Evolutionary conservation across 805 yeast species (phyloP).

Genomic region (Starmerella apis): DNA sequence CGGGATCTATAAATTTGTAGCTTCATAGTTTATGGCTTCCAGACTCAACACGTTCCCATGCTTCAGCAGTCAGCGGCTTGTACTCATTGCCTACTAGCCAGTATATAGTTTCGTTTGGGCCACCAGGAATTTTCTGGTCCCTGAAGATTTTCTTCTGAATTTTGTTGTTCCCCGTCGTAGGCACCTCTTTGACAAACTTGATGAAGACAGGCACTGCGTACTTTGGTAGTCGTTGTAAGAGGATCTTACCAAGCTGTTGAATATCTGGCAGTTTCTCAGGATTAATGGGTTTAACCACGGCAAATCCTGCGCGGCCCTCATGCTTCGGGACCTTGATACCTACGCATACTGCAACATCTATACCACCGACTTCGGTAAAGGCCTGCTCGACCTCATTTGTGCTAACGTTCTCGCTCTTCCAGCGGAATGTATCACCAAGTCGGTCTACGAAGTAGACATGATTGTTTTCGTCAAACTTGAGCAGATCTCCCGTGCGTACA

Average conservation of each 20-base stretch:
- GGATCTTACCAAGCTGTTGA: constrained; percentile 33
- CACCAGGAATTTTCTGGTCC: constrained; percentile 31
- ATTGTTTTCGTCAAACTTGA: constrained; percentile 57
- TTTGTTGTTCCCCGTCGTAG: constrained; percentile 71
- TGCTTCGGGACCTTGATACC: constrained; percentile 81
- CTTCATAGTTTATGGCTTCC: constrained; percentile 29
- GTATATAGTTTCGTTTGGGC: constrained; percentile 45
- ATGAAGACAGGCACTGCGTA: constrained; percentile 80
- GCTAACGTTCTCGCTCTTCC: constrained; percentile 93
- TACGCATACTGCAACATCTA: constrained; percentile 60
- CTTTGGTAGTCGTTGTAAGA: constrained; percentile 49
- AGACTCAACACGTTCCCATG: constrained; percentile 39
- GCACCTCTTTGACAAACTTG: constrained; percentile 52
- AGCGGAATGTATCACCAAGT: constrained; percentile 87
- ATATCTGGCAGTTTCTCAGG: constrained; percentile 32
- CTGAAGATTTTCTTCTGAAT: constrained; percentile 57
- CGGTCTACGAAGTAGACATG: constrained; percentile 79
- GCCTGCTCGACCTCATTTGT: constrained; percentile 85
- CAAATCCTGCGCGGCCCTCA: constrained; percentile 93
- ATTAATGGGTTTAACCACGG: constrained; percentile 51
- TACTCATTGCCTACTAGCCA: constrained; percentile 56
- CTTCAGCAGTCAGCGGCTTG: constrained; percentile 43
- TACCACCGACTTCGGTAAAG: constrained; percentile 33
- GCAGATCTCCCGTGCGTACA: constrained; percentile 79
- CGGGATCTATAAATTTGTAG: not conserved